Base-by-base conservation (phyloP, 345 rosid species). In the Ceriops tagal region DNA sequence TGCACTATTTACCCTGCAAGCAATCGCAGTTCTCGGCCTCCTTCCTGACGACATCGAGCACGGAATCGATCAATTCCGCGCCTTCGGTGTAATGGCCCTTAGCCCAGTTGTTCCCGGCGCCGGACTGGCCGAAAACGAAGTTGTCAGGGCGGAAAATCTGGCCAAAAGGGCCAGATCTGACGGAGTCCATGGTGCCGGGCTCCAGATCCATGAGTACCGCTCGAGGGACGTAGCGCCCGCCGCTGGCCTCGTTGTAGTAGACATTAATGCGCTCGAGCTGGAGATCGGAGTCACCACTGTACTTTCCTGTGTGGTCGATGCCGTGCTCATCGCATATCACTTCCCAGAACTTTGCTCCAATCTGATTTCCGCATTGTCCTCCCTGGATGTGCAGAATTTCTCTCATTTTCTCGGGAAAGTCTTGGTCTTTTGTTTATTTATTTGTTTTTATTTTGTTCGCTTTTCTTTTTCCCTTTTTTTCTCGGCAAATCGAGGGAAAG, bases 151-250 rank as follows among this genome's bases (percentile, higher is more conserved):
- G 22, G 39, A 62, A 62, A n/a, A 62, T 34, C 28, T 62, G 66
- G 6, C 66, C 66, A 28, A 28, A 62, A 26, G 62, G 62, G 18
- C 62, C 62, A 20, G 62, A 59, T 59, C 62, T 59, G 35, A 59
- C 62, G 5, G 35, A 27, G 62, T 59, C 62, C 62, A 59, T 59
- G 34, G 62, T 59, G 8, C 62, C 62, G 20, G 62, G 66, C 52
- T 62, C 66, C 66, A 62, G 49, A 43, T 62, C 66, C 66, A 62
- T 62, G 19, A 62, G 66, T 0, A 62, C 66, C 18, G 66, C 66
- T n/a, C 66, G 66, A 3, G 66, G 66, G n/a, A 62, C 66, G 49
- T 5, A 62, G 22, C 66, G 39, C 0, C 66, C 66, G 4, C 66
- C 35, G 22, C 30, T 35, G 7, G 66, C 66, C 30, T 62, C 66